Evolutionary conservation across 352 stramenopile genomes (phyloP).

Genomic region (Globisporangium megalacanthum): DNA sequence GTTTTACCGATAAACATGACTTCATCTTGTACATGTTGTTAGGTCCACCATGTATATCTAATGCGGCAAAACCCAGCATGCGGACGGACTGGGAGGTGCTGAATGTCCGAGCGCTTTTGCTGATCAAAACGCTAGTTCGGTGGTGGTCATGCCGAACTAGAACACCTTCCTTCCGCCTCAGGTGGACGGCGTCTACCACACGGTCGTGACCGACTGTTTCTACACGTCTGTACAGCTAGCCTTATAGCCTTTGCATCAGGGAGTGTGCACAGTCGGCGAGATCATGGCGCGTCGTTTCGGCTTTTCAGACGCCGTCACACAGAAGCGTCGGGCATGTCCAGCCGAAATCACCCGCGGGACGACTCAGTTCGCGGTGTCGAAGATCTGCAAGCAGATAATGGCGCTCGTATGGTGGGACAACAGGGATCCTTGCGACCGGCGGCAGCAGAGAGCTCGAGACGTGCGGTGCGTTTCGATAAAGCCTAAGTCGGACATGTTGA

Average conservation of each 20-base stretch:
- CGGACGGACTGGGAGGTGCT: too few relatives aligned
- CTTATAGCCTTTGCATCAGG: too few relatives aligned
- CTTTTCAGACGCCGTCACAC: background rate
- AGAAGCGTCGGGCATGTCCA: background rate
- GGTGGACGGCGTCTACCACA: background rate
- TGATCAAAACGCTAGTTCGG: too few relatives aligned
- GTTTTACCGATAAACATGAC: background rate
- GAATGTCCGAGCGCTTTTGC: too few relatives aligned
- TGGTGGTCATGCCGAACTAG: background rate
- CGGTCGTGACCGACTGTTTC: background rate
- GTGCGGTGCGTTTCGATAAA: background rate
- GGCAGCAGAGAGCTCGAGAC: background rate
- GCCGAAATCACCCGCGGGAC: too few relatives aligned
- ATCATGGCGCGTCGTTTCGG: background rate
- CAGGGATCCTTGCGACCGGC: background rate
- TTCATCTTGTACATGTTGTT: background rate
- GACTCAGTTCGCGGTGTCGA: background rate
- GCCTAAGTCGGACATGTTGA: too few relatives aligned
- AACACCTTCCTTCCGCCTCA: background rate
- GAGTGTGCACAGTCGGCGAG: too few relatives aligned
- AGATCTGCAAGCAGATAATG: background rate
- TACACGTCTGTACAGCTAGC: conserved; percentile 5
- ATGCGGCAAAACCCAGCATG: background rate
- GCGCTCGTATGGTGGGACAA: background rate
- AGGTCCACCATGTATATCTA: background rate